Conservation (phyloP, 345 rosid genomes). For the Gossypium herbaceum region DNA sequence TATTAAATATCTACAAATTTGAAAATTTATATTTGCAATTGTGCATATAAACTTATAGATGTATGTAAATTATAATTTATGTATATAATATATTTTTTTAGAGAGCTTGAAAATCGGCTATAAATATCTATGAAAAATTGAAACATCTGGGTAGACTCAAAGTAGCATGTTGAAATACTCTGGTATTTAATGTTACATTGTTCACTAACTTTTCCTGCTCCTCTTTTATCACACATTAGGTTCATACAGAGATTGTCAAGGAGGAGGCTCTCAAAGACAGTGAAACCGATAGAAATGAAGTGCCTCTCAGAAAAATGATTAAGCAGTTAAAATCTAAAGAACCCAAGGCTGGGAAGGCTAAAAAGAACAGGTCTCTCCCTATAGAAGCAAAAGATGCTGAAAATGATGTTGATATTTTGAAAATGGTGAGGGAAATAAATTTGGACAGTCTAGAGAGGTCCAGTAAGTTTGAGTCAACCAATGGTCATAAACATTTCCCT, state of each 20-base stretch:
- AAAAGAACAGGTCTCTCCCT: slow-evolving; percentile 41
- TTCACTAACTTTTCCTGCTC: slow-evolving; percentile 15
- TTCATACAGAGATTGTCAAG: slow-evolving; percentile 34
- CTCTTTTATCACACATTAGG: slow-evolving; percentile 40
- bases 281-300: slow-evolving; percentile 72
- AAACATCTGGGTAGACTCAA: background rate
- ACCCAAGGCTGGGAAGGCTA: slow-evolving; percentile 48
- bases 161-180: background rate
- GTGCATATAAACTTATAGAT: background rate
- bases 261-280: slow-evolving; percentile 46
- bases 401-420: slow-evolving; percentile 75
- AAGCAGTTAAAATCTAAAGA: slow-evolving; percentile 70
- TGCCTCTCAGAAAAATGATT: slow-evolving; percentile 71
- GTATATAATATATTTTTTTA: background rate
- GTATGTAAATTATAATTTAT: background rate
- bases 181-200: background rate
- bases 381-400: slow-evolving; percentile 47
- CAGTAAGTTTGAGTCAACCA: slow-evolving; percentile 67
- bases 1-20: background rate
- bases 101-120: background rate
- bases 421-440: slow-evolving; percentile 93
- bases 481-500: slow-evolving; percentile 57
- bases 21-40: no score
- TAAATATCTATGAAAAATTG: background rate
- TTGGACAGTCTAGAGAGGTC: slow-evolving; percentile 51